Evolutionary conservation across 768 basidiomycete genomes (phyloP), one percentile per base, ranked within the genome.

Genomic region (Russula abietina): DNA sequence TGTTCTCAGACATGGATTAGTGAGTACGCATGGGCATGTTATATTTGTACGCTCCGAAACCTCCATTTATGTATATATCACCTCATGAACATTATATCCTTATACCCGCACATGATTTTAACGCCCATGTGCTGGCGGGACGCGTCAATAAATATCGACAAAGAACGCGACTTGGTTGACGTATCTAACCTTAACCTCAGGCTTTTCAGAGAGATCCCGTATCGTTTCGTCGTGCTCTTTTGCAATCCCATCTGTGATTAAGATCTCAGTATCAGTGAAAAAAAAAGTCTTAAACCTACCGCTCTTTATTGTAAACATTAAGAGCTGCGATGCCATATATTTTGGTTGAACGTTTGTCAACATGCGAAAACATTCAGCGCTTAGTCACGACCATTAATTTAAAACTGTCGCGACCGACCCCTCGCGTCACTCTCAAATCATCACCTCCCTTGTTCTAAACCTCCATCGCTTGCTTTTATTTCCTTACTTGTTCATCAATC

Each of bases 1-100:
- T 81, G 70, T 89, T 89, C 66, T 70, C 64, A 69, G 78, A 74
- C 57, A 61, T 26, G 72, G 72, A 66, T 62, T 59, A 65, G 48
- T 38, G 46, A 52, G 26, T 10, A 6, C 7, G 5, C 11, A n/a
- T 41, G 32, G n/a, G 51, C n/a, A 36, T 22, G 14, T 36, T 2
- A n/a, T 52, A 52, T n/a, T 33, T 55, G n/a, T 55, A 39, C 19
- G 17, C 54, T 55, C 19, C 17, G 14, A 52, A 22, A 24, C 52
- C 52, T 38, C 2, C 22, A 54, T 54, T 33, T 54, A 38, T 8
- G 33, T 53, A 24, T 53, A 33, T 26, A 32, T 12, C n/a, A 33
- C 12, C 24, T 26, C 14, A 24, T 48, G 48, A 26, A 12, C 26
- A 51, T 14, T n/a, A n/a, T n/a, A n/a, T 5, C 32, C 24, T 11